Percentiles rank a stretch among this genome's conserved stretches.
Evolutionary conservation across 2,329 filamentous ascomycete species (phyloP).

Genomic region (Trichophyton benhamiae): DNA sequence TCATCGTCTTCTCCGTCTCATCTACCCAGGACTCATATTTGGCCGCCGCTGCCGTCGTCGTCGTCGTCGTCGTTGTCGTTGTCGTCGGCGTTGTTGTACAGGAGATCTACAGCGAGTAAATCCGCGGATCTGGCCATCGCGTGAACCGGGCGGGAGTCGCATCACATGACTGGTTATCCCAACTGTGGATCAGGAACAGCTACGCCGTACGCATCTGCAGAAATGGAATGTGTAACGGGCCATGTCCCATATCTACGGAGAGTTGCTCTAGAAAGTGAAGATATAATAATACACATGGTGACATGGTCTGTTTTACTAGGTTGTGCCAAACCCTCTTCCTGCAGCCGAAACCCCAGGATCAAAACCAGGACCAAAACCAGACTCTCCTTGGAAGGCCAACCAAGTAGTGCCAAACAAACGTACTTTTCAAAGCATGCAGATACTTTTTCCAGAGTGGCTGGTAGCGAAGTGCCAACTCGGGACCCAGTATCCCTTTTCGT

Average conservation of each 20-base stretch:
- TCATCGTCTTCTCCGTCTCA: background rate
- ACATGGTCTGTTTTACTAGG: no score
- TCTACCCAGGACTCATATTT: no score
- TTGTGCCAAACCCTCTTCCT: background rate
- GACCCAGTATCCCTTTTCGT: slow-evolving; percentile 8
- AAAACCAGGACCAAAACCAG: background rate
- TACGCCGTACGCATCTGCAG: background rate
- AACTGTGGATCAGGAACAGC: background rate
- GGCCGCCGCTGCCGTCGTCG: no score
- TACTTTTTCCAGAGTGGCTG: slow-evolving; percentile 8
- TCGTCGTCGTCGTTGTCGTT: no score
- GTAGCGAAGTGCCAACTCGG: slow-evolving; percentile 8
- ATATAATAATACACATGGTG: no score
- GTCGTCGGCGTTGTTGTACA: no score
- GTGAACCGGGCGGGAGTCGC: background rate
- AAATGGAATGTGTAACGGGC: no score
- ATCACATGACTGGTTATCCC: background rate
- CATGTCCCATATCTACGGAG: no score
- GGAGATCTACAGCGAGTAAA: no score
- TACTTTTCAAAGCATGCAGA: slow-evolving; percentile 3
- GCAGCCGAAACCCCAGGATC: background rate
- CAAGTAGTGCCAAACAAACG: background rate
- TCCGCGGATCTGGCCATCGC: no score
- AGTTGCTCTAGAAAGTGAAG: no score
- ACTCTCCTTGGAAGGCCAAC: background rate